Conservation (phyloP, 2,329 filamentous ascomycete genomes). For the Hortaea werneckii region DNA sequence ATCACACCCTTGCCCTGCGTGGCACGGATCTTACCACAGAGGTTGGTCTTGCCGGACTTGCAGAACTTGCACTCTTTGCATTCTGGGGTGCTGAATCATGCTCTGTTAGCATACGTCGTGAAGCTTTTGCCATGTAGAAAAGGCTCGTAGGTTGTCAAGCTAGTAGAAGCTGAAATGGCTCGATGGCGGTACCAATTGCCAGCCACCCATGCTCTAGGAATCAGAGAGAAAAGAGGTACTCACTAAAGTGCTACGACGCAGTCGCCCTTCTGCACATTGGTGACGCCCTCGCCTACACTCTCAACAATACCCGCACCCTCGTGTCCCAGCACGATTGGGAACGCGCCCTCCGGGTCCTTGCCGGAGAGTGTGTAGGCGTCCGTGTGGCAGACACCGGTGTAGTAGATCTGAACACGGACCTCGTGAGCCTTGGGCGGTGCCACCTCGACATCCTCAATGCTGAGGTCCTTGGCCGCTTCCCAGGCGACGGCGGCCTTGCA, state of each 20-base stretch:
- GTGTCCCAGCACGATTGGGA: constrained; percentile 80
- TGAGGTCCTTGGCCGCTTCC: constrained; percentile 85
- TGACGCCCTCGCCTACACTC: constrained; percentile 89
- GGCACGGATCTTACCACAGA: constrained; percentile 96
- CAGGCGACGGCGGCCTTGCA: constrained; percentile 89
- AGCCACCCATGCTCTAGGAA: no score
- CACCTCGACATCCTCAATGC: constrained; percentile 87
- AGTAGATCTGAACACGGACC: constrained; percentile 92
- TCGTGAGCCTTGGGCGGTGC: constrained; percentile 80
- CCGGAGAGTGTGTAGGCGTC: constrained; percentile 82
- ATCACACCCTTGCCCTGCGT: constrained; percentile 94
- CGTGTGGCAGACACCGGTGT: constrained; percentile 99
- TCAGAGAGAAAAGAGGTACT: constrained; percentile 21
- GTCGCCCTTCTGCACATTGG: constrained; percentile 86
- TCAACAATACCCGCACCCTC: constrained; percentile 88
- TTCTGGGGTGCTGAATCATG: constrained; percentile 67
- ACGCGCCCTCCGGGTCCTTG: constrained; percentile 92
- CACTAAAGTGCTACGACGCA: constrained; percentile 84
- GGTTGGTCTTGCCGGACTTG: constrained; percentile 98
- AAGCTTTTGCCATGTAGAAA: no score
- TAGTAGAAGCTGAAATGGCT: no score
- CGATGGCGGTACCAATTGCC: no score
- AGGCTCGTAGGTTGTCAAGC: no score
- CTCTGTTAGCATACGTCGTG: not conserved
- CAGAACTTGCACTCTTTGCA: constrained; percentile 99